Base-by-base conservation (phyloP, 2,329 filamentous ascomycete genomes). In the Pestalotiopsis sp. region DNA sequence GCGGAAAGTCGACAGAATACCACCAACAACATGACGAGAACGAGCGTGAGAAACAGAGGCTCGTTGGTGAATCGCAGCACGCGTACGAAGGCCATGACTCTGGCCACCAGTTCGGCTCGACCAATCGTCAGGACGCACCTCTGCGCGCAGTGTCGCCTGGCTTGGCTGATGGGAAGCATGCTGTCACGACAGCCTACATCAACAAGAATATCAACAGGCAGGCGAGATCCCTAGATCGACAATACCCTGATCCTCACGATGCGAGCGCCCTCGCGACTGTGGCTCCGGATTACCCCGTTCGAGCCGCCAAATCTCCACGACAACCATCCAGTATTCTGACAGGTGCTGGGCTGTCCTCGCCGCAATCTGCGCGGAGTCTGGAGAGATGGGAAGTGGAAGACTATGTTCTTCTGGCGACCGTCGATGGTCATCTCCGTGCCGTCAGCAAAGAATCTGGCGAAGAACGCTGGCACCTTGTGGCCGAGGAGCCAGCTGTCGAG, bases 371-470 rank as follows among this genome's bases (percentile, higher is more conserved):
- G 94, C 94, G 95, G 90, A 97, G 92, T 87, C 87, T 98, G 88
- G 92, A 94, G 89, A 95, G 98, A 85, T 98, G 95, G 95, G 94
- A 98, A 92, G 94, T 98, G 84, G 95, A 98, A 93, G 94, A 98
- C 86, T 97, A 98, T 89, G 93, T 98, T 84, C 93, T 99, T 86
- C 87, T 99, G 92, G 95, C 96, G 93, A 98, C 96, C 88, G 93
- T 98, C 89, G 94, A 98, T 86, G 96, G 96, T 86, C 93, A 94
- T 79, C 89, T 98, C 76, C 93, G 97, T 83, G 94, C 95, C 79
- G 90, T 90, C 80, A 94, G 98, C 83, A 89, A 96, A 76, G 92
- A 91, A 78, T 96, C 92, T 65, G 96, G 96, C 74, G 87, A 91
- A 71, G 87, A 92, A 74, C 91, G 91, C 78, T 98, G 96, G 96